A percentile compares a stretch with the other conserved stretches of the same genome.
Conservation (phyloP, 495 filamentous ascomycete species). For the Cercophora sp. region DNA sequence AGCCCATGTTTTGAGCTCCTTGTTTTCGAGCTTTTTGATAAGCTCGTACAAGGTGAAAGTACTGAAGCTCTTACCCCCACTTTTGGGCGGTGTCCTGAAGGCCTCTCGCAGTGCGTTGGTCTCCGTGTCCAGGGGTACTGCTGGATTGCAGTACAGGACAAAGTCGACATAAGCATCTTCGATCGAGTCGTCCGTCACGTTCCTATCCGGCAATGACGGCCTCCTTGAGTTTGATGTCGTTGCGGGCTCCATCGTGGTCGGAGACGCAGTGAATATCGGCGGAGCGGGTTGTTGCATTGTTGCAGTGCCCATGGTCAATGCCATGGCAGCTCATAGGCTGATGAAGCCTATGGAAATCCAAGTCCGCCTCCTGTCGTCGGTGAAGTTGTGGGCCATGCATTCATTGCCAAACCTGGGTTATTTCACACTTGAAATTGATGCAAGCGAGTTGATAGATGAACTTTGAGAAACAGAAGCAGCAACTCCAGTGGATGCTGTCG, state of each 20-base stretch:
- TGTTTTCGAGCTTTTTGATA: constrained; percentile 74
- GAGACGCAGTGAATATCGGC: constrained; percentile 19
- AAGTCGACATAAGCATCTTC: constrained; percentile 86
- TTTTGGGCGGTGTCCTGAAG: constrained; percentile 82
- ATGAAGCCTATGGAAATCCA: background rate
- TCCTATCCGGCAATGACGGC: constrained; percentile 58
- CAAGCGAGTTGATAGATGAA: no score
- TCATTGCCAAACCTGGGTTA: constrained; percentile 2
- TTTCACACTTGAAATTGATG: background rate
- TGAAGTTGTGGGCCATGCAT: background rate
- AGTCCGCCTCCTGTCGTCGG: background rate
- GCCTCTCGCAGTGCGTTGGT: constrained; percentile 69
- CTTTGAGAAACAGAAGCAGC: no score
- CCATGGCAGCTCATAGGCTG: background rate
- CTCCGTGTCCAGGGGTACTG: constrained; percentile 66
- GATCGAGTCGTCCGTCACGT: constrained; percentile 68
- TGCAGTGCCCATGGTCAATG: background rate
- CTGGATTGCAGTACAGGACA: constrained; percentile 88
- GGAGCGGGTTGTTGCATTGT: constrained; percentile 13
- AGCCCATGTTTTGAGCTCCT: constrained; percentile 96
- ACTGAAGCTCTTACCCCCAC: constrained; percentile 88
- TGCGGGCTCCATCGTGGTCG: constrained; percentile 11
- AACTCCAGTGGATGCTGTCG: no score
- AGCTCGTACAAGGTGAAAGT: constrained; percentile 78
- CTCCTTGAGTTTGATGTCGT: constrained; percentile 13